Percentiles rank a stretch among this genome's conserved stretches.
Conservation (phyloP, 805 yeast genomes). For the Wickerhamiella domercqiae region DNA sequence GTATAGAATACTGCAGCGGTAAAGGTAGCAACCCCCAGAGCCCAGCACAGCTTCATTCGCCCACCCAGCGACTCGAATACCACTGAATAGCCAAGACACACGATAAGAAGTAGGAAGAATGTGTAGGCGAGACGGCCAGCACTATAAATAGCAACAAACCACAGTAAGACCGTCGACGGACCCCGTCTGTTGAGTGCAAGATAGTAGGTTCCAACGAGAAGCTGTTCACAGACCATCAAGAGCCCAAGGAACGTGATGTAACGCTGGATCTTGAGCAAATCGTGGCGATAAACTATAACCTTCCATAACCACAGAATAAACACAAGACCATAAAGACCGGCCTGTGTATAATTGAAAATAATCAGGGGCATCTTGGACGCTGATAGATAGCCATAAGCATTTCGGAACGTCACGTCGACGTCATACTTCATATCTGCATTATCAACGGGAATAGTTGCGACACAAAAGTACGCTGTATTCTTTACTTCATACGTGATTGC, state of each 20-base stretch:
- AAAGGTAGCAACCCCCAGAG: constrained; percentile 43
- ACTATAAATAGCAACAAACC: constrained; percentile 62
- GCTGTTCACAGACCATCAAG: constrained; percentile 69
- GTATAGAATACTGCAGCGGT: constrained; percentile 39
- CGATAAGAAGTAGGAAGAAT: constrained; percentile 70
- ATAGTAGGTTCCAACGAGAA: constrained; percentile 82
- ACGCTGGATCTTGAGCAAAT: constrained; percentile 76
- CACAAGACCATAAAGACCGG: constrained; percentile 68
- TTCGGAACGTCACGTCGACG: constrained; percentile 69
- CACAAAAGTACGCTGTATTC: constrained; percentile 84
- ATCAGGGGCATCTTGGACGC: constrained; percentile 86
- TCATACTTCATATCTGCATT: constrained; percentile 30
- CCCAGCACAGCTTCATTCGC: constrained; percentile 58
- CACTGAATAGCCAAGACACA: constrained; percentile 87
- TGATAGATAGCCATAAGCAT: constrained; percentile 77
- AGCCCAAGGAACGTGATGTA: constrained; percentile 76
- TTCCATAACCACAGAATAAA: constrained; percentile 74
- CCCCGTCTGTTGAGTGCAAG: constrained; percentile 61
- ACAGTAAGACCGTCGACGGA: constrained; percentile 51
- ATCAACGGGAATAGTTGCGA: constrained; percentile 45
- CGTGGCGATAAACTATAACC: constrained; percentile 71
- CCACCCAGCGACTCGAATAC: constrained; percentile 74
- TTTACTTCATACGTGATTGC: constrained; percentile 43
- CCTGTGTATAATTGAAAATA: constrained; percentile 73
- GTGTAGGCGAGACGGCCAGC: constrained; percentile 75